phyloP scores from a whole-genome alignment of 2,329 filamentous ascomycete genomes.

The Cladobotryum mycophilum region DNA sequence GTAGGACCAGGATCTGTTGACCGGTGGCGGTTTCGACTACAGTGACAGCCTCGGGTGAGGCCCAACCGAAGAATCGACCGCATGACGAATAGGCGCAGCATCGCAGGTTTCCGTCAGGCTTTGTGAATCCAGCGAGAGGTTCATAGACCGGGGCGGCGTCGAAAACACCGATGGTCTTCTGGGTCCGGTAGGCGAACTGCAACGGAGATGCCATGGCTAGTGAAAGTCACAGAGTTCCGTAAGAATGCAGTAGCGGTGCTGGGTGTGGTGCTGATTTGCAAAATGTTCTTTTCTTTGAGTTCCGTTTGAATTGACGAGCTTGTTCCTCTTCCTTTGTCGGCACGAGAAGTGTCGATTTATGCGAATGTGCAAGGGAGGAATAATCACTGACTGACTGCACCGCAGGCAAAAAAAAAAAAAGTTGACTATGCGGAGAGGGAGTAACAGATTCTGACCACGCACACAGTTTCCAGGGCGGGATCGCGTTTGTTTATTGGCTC shows the following conservation, averaged over 20 bases:
- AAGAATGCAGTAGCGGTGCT: conserved; percentile 9
- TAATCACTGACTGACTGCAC: background rate
- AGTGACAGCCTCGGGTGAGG: conserved; percentile 77
- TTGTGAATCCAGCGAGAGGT: conserved; percentile 72
- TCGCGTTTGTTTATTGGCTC: too few species aligned
- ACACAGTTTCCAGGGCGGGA: too few species aligned
- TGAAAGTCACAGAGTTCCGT: conserved; percentile 67
- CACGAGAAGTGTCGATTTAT: background rate
- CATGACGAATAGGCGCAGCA: conserved; percentile 95
- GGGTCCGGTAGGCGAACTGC: conserved; percentile 95
- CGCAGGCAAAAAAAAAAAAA: background rate
- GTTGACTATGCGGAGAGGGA: background rate
- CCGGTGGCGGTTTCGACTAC: conserved; percentile 78
- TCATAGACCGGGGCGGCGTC: conserved; percentile 87
- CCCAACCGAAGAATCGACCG: conserved; percentile 94
- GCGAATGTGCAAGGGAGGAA: background rate
- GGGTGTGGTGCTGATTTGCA: conserved; percentile 7
- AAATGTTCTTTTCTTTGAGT: conserved; percentile 5
- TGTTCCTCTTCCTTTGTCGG: background rate
- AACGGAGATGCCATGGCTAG: conserved; percentile 90
- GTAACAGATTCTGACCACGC: background rate
- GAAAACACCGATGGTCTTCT: conserved; percentile 91
- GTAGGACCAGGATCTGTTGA: conserved; percentile 65
- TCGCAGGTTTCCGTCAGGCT: conserved; percentile 88
- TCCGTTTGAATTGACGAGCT: conserved; percentile 11